Evolutionary conservation across 2,329 filamentous ascomycete genomes (phyloP).

Genomic region (Penicillium crustosum): DNA sequence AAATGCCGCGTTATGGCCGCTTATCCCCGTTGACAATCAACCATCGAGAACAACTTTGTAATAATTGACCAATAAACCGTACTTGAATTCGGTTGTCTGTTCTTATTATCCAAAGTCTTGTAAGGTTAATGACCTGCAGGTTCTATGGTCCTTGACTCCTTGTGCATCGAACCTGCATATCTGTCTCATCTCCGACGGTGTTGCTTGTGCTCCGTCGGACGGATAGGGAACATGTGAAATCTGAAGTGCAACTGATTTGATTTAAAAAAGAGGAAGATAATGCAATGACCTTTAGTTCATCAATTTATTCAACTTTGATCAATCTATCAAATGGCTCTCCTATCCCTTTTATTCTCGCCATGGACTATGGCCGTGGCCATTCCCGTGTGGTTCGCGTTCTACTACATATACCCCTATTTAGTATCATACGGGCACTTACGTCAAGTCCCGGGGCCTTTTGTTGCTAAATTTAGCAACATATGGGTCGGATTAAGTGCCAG

Average conservation of each 20-base stretch:
- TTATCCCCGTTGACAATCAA: neutral
- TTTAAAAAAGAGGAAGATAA: neutral
- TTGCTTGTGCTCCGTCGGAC: constrained; percentile 8
- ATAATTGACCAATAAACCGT: neutral
- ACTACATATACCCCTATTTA: constrained; percentile 22
- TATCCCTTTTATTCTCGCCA: constrained; percentile 15
- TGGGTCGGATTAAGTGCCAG: constrained; percentile 22
- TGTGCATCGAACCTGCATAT: neutral
- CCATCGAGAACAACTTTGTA: neutral
- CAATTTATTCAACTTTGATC: neutral
- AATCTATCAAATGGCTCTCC: constrained; percentile 13
- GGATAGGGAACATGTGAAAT: neutral
- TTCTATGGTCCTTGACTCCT: neutral
- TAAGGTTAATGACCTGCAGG: neutral
- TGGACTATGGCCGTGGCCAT: constrained; percentile 7
- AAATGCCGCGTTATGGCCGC: neutral
- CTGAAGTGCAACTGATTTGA: neutral
- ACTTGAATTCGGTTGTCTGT: neutral
- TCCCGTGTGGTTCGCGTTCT: constrained; percentile 13
- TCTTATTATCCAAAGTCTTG: neutral
- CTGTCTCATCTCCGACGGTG: constrained; percentile 2
- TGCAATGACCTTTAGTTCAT: neutral
- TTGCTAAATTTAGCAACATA: constrained; percentile 23
- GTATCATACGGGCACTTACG: constrained; percentile 13
- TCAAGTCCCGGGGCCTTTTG: constrained; percentile 19